Evolutionary conservation across 495 filamentous ascomycete genomes (phyloP), one percentile per base, ranked within the genome.

Genomic region (Talaromyces wortmannii): DNA sequence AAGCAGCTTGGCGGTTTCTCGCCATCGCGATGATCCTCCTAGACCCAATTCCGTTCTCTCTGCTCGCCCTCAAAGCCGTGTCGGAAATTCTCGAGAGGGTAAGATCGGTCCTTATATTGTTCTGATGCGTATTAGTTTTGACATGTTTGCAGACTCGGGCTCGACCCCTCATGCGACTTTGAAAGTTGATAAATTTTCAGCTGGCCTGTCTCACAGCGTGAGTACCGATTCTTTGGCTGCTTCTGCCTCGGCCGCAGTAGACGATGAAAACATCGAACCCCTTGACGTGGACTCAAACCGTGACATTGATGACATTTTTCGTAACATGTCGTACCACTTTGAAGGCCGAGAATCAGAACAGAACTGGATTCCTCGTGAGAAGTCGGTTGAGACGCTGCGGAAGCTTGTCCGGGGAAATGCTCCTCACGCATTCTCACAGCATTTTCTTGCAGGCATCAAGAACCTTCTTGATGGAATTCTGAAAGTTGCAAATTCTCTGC

Each of bases 291-390:
- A 89, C 44, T 92, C 90, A 1, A 76, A 85, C 45, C 78, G 88
- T 50, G 90, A 97, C 46, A 67, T 97, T 16, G 91, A 97, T 49
- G 91, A 96, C 23, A 83, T 86, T 5, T 82, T 95, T 59, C 80
- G 79, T 43, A 82, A 84, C 10, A 96, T 99, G 90, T 73, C 83
- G 31, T 77, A 77, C 32, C 78, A 74, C 62, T 97, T 97, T 60
- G 91, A 97, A 58, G 92, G 92, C 42, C 90, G 80, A 62, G 94
- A 98, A 70, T 83, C 87, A 0, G 94, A 97, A 61, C 77, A 85
- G 29, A 98, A 98, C 62, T 98, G 94, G 91, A 61, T 86, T 61
- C 81, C 83, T 52, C 80, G 95, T 64, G 92, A 97, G 60, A 86
- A 91, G 71, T 86, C 78, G 62, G 76, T 88, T 29, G 77, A 79